A percentile compares a stretch with the other conserved stretches of the same genome.
phyloP scores from a whole-genome alignment of 371 early-diverging fungal species.

The Smittium culicis region DNA sequence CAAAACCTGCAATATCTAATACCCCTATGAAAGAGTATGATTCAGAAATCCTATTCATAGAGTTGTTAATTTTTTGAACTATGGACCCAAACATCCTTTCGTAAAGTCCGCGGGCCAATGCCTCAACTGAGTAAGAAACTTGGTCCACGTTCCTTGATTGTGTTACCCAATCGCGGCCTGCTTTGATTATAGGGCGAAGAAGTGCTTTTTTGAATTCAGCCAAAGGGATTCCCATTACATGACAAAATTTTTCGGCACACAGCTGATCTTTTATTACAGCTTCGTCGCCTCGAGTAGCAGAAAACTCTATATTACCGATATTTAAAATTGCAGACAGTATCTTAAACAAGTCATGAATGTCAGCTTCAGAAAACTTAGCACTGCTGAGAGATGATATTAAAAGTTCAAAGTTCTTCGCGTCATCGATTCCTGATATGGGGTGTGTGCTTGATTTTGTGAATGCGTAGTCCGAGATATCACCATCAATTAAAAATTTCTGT shows the following conservation, averaged over 20 bases:
- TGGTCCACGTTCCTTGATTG: slow-evolving; percentile 79
- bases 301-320: slow-evolving; percentile 83
- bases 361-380: slow-evolving; percentile 66
- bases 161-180: slow-evolving; percentile 93
- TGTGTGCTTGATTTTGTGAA: slow-evolving; percentile 69
- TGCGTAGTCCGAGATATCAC: slow-evolving; percentile 60
- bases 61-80: slow-evolving; percentile 76
- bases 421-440: slow-evolving; percentile 88
- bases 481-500: slow-evolving; percentile 56
- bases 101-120: slow-evolving; percentile 89
- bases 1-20: slow-evolving; percentile 99
- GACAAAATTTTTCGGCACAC: slow-evolving; percentile 76
- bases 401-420: slow-evolving; percentile 64
- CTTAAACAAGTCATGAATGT: slow-evolving; percentile 67
- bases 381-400: slow-evolving; percentile 64
- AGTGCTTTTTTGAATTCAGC: slow-evolving; percentile 75
- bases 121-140: slow-evolving; percentile 81
- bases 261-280: slow-evolving; percentile 72
- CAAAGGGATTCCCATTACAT: slow-evolving; percentile 85
- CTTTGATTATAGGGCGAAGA: slow-evolving; percentile 82
- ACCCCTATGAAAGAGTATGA: slow-evolving; percentile 92
- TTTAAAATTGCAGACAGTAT: slow-evolving; percentile 89
- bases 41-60: slow-evolving; percentile 50
- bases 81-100: slow-evolving; percentile 94
- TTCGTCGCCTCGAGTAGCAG: slow-evolving; percentile 52